phyloP scores from a whole-genome alignment of 352 stramenopile species.

The Poterioochromonas sp. region DNA sequence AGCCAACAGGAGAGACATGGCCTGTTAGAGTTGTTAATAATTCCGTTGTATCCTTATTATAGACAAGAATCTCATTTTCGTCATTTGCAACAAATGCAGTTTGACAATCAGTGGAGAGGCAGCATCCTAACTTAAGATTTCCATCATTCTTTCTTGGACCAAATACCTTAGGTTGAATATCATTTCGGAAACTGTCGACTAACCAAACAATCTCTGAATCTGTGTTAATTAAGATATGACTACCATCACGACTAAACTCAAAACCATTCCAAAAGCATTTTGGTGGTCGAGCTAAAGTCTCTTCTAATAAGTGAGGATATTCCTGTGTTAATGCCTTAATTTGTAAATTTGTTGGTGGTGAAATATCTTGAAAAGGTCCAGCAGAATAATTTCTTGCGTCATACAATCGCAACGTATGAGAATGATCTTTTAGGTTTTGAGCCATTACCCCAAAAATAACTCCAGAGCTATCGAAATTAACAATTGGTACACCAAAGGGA shows the following conservation, averaged over 20 bases:
- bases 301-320: not conserved
- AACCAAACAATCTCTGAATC: constrained; percentile 41
- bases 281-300: not conserved
- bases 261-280: constrained; percentile 38
- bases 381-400: constrained; percentile 38
- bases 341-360: not conserved
- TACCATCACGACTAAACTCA: constrained; percentile 44
- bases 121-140: not conserved
- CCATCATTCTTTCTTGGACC: not conserved
- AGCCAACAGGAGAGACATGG: constrained; percentile 39
- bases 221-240: constrained; percentile 43
- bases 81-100: constrained; percentile 45
- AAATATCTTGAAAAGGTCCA: constrained; percentile 44
- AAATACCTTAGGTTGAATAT: constrained; percentile 33
- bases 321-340: not conserved
- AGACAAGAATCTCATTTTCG: constrained; percentile 43
- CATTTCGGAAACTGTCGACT: constrained; percentile 41
- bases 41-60: constrained; percentile 33
- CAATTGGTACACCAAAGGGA: not conserved
- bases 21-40: constrained; percentile 39
- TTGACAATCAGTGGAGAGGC: constrained; percentile 41
- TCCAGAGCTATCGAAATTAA: not conserved
- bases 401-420: constrained; percentile 32
- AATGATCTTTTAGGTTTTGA: not conserved
- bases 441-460: constrained; percentile 12